Evolutionary conservation across 2,329 filamentous ascomycete genomes (phyloP).

Genomic region (Lasiodiplodia citricola): DNA sequence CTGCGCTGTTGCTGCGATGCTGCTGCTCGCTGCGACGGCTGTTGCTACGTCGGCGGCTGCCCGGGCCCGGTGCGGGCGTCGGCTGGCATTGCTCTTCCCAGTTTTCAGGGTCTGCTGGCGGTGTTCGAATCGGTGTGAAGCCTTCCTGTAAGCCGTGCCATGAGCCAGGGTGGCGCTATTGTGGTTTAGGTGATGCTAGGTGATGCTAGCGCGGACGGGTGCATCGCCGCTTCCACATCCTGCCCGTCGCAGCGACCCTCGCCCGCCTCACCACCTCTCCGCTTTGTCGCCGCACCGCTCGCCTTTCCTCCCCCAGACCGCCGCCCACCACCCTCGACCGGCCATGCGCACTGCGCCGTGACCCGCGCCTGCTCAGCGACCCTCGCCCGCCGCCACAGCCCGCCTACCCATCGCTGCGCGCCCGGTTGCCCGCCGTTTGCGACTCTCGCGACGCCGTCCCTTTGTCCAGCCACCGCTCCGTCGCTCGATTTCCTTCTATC

Average conservation of each 20-base stretch:
- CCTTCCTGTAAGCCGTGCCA: slow-evolving; percentile 16
- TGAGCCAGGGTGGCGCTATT: background rate
- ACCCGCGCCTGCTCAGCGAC: slow-evolving; percentile 20
- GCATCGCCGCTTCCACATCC: background rate
- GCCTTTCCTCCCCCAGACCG: slow-evolving; percentile 32
- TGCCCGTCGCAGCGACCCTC: background rate
- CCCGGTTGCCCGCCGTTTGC: slow-evolving; percentile 18
- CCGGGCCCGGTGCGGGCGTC: slow-evolving; percentile 4
- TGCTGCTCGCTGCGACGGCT: background rate
- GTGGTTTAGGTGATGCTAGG: background rate
- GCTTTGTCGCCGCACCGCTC: slow-evolving; percentile 34
- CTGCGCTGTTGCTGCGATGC: background rate
- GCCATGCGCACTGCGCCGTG: slow-evolving; percentile 15
- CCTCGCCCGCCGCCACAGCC: slow-evolving; percentile 9
- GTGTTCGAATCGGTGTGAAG: slow-evolving; percentile 8
- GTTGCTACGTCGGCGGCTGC: slow-evolving; percentile 7
- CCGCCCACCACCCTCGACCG: slow-evolving; percentile 20
- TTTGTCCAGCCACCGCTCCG: slow-evolving; percentile 11
- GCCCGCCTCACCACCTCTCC: slow-evolving; percentile 22
- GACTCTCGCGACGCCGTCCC: slow-evolving; percentile 8
- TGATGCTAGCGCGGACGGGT: background rate
- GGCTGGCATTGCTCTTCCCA: background rate
- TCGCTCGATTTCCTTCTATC: slow-evolving; percentile 16
- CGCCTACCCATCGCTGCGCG: slow-evolving; percentile 21
- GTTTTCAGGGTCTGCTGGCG: background rate